Percentiles rank a stretch among this genome's conserved stretches.
These are phyloP conservation scores for Incumbomyces delicatus DNA, from an alignment of 2,329 filamentous ascomycete species.

Conservation along the genomic window DNA sequence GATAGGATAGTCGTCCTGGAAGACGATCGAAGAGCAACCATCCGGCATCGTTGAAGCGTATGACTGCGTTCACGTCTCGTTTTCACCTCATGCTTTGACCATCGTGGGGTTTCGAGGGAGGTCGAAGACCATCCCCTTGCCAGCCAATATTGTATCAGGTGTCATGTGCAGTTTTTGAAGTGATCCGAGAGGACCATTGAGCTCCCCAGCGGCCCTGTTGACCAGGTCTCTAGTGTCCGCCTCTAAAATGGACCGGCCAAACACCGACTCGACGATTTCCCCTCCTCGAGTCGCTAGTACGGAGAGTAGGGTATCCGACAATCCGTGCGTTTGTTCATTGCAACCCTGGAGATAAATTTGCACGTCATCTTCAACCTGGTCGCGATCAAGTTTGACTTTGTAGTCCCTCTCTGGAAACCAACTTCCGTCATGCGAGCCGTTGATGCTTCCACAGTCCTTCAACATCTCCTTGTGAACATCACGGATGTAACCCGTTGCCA, in stretches of 20 bases:
- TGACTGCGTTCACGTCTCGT: no score
- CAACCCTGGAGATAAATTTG: conserved; percentile 91
- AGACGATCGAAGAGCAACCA: no score
- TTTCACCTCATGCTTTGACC: not conserved
- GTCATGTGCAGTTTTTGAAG: not conserved
- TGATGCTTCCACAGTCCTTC: conserved; percentile 22
- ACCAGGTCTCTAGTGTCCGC: not conserved
- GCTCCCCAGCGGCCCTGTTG: not conserved
- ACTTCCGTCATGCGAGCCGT: conserved; percentile 36
- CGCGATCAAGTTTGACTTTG: conserved; percentile 59
- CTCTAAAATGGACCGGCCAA: conserved; percentile 32
- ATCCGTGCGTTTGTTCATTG: conserved; percentile 81
- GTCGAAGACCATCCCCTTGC: not conserved
- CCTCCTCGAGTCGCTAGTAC: conserved; percentile 66
- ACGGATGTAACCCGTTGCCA: conserved; percentile 77
- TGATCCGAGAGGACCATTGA: not conserved
- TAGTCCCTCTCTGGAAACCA: conserved; percentile 72
- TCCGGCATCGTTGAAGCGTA: no score
- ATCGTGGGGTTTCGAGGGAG: not conserved
- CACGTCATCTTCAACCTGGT: conserved; percentile 58
- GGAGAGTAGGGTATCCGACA: conserved; percentile 74
- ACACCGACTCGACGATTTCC: conserved; percentile 68
- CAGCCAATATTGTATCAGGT: not conserved
- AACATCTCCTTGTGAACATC: conserved; percentile 72
- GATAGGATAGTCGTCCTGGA: no score